A percentile compares a stretch with the other conserved stretches of the same genome.
phyloP scores from a whole-genome alignment of 2,329 filamentous ascomycete species.

The Alternaria rosae region DNA sequence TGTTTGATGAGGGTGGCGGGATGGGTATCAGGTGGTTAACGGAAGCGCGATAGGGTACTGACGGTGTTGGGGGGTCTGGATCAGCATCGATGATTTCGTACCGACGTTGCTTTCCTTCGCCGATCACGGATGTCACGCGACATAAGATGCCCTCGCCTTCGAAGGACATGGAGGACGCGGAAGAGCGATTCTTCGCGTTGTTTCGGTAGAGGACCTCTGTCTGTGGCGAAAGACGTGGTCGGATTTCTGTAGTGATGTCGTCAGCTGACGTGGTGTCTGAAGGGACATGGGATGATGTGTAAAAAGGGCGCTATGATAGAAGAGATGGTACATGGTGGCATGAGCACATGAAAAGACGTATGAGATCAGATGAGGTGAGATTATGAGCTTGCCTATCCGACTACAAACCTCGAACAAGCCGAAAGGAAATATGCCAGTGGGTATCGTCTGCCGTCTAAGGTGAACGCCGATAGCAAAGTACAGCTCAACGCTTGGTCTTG shows the following conservation, averaged over 20 bases:
- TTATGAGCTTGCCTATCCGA: conserved; percentile 27
- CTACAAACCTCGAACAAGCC: conserved; percentile 30
- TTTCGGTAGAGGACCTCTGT: conserved; percentile 62
- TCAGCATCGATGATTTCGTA: conserved; percentile 63
- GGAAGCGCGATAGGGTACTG: conserved; percentile 53
- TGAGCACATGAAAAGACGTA: conserved; percentile 17
- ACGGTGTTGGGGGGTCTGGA: conserved; percentile 50
- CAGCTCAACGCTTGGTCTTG: conserved; percentile 25
- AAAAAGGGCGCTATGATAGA: background rate
- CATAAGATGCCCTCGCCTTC: conserved; percentile 62
- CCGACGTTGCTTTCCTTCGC: conserved; percentile 61
- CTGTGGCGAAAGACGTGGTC: conserved; percentile 48
- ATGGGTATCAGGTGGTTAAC: conserved; percentile 57
- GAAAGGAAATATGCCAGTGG: conserved; percentile 20
- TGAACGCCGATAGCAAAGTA: conserved; percentile 13
- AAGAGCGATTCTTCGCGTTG: conserved; percentile 51
- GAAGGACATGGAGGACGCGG: conserved; percentile 27
- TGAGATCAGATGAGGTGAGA: conserved; percentile 20
- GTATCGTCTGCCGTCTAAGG: conserved; percentile 29
- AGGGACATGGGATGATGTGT: background rate
- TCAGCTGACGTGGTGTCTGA: conserved; percentile 1
- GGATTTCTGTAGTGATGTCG: conserved; percentile 20
- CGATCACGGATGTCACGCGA: conserved; percentile 59
- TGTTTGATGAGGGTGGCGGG: conserved; percentile 52
- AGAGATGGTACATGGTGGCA: conserved; percentile 10